phyloP scores from a whole-genome alignment of 1,284 basidiomycete species.

The Ceratobasidium sp. region DNA sequence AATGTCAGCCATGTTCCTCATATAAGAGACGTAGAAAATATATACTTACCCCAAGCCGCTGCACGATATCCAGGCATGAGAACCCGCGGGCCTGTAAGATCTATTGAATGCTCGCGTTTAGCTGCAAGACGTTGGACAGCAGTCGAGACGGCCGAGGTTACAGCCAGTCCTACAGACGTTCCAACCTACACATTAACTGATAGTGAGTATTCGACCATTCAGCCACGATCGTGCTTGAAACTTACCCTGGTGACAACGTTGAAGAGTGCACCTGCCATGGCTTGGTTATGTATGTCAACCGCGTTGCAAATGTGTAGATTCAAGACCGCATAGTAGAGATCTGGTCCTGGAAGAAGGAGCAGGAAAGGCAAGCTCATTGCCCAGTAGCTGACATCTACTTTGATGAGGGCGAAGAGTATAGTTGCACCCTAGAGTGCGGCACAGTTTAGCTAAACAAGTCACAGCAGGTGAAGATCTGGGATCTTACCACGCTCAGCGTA shows the following conservation, averaged over 20 bases:
- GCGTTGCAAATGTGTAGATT: slow-evolving; percentile 48
- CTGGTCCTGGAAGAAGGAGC: slow-evolving; percentile 34
- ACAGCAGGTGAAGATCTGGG: background rate
- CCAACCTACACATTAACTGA: slow-evolving; percentile 39
- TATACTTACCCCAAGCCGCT: slow-evolving; percentile 37
- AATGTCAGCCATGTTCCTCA: background rate
- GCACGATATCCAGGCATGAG: slow-evolving; percentile 44
- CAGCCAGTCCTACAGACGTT: slow-evolving; percentile 46
- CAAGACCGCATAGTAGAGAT: slow-evolving; percentile 47
- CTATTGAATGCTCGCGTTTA: slow-evolving; percentile 17
- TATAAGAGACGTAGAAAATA: background rate
- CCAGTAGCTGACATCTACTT: slow-evolving; percentile 41
- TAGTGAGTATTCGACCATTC: background rate
- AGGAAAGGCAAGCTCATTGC: slow-evolving; percentile 42
- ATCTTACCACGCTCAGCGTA: slow-evolving; percentile 33
- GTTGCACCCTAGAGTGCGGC: slow-evolving; percentile 19
- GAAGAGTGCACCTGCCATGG: slow-evolving; percentile 47
- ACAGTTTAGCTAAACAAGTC: background rate
- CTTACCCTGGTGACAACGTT: slow-evolving; percentile 47
- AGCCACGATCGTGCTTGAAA: background rate
- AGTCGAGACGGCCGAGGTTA: slow-evolving; percentile 47
- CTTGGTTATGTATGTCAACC: slow-evolving; percentile 48
- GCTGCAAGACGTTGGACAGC: slow-evolving; percentile 25
- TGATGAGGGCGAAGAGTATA: slow-evolving; percentile 33
- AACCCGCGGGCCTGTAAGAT: slow-evolving; percentile 24